Base-by-base conservation (phyloP, 2,329 filamentous ascomycete species). In the Botrytis pseudocinerea region DNA sequence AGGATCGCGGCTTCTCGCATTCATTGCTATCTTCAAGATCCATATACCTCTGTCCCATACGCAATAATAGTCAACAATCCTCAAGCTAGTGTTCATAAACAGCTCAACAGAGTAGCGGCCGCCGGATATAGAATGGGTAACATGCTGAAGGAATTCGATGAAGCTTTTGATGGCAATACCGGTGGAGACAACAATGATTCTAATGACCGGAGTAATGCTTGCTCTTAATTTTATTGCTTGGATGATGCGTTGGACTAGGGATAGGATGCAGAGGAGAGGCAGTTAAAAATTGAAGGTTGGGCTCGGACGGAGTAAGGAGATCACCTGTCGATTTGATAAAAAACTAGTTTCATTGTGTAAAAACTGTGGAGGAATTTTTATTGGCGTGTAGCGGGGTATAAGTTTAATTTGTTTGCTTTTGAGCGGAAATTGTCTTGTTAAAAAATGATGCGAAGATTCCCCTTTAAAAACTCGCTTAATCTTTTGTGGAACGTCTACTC, bases 131-230 rank as follows among this genome's bases (percentile, higher is more conserved):
- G 40, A 44, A 63, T 63, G 40, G n/a, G n/a, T 32, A 46, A n/a
- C 2, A 46, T 46, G n/a, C 40, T 63, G n/a, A 20, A 32, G 16
- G 40, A 44, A 4, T 63, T 63, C 4, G n/a, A 63, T 25, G 12
- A 44, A n/a, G 25, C 9, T 14, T 63, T 63, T 32, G 40, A 28
- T 46, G 40, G 40, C 28, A 32, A 63, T 44, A 5, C 16, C 14
- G 4, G 40, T 10, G 40, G 12, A 28, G 4, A 1, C 2, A 63
- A 46, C 1, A 12, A 63, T 22, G 25, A 5, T 46, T 44, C 5
- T 10, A 22, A 32, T 22, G 9, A 12, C 1, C 2, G 1, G 16
- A 42, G 4, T 20, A 63, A 0, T 20, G 3, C 2, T 44, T 2
- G n/a, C 40, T 63, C 25, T 22, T 32, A 16, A 18, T 22, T 22